These are phyloP conservation scores for Paracamarosporium sp. DNA, from an alignment of 2,329 filamentous ascomycete species.

Conservation along the genomic window DNA sequence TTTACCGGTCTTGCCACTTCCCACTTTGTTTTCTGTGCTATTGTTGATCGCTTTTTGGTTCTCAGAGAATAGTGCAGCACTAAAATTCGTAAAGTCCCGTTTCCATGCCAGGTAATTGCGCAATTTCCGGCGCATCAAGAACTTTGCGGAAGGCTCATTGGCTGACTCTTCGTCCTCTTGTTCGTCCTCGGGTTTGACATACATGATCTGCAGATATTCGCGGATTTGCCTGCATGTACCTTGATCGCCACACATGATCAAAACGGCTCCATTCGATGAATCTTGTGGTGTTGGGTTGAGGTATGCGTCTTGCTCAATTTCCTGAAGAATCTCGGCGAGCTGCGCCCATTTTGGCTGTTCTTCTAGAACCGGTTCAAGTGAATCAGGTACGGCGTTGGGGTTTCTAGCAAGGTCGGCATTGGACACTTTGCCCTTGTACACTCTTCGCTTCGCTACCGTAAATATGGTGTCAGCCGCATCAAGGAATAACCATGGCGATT, in stretches of 20 bases:
- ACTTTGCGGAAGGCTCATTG: conserved; percentile 72
- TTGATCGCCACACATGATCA: conserved; percentile 94
- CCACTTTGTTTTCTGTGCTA: conserved; percentile 63
- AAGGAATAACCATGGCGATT: conserved; percentile 95
- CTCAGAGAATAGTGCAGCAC: conserved; percentile 76
- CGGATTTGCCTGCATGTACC: conserved; percentile 86
- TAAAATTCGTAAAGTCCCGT: conserved; percentile 84
- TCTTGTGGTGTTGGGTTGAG: conserved; percentile 79
- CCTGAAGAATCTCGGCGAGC: conserved; percentile 86
- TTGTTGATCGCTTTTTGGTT: conserved; percentile 79
- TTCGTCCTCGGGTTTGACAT: conserved; percentile 65
- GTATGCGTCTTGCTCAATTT: conserved; percentile 90
- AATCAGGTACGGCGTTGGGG: conserved; percentile 60
- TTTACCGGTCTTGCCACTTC: conserved; percentile 62
- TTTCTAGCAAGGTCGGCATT: conserved; percentile 59
- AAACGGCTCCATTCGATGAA: conserved; percentile 87
- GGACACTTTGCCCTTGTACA: conserved; percentile 78
- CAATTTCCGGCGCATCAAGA: conserved; percentile 89
- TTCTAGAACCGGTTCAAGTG: conserved; percentile 82
- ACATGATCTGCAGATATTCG: conserved; percentile 91
- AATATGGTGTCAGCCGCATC: conserved; percentile 96
- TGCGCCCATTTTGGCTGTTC: conserved; percentile 94
- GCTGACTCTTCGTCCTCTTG: conserved; percentile 58
- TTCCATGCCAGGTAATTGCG: conserved; percentile 92
- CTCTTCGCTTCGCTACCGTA: conserved; percentile 83